These are phyloP conservation scores for Trametes versicolor DNA, from an alignment of 1,284 basidiomycete species.

Conservation along the genomic window DNA sequence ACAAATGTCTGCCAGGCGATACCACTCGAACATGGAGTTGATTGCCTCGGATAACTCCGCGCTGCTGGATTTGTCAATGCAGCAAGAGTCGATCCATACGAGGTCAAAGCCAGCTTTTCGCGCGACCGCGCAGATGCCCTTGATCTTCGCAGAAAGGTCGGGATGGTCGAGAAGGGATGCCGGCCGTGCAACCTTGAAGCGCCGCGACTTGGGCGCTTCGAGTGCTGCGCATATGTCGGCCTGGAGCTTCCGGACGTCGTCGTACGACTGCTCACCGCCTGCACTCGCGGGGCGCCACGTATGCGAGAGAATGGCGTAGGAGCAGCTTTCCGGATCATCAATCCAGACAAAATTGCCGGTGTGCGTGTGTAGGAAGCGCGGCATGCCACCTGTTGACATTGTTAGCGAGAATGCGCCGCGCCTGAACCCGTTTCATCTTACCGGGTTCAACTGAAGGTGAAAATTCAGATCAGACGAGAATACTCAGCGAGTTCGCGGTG, in stretches of 20 bases:
- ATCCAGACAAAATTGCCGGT: background rate
- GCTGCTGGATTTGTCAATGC: conserved; percentile 4
- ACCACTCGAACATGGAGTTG: conserved; percentile 3
- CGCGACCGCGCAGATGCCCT: background rate
- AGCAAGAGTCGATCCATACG: conserved; percentile 1
- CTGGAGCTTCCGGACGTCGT: conserved; percentile 1
- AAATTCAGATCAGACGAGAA: no score
- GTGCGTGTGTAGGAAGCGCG: conserved; percentile 4
- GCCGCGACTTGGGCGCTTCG: background rate
- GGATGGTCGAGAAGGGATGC: background rate
- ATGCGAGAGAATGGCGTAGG: conserved; percentile 13
- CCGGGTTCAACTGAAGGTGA: no score
- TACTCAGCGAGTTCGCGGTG: no score
- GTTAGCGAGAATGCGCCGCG: no score
- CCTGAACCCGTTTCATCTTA: no score
- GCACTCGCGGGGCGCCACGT: background rate
- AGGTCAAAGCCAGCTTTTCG: background rate
- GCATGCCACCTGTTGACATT: background rate
- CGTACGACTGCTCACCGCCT: conserved; percentile 4
- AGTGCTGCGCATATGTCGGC: background rate
- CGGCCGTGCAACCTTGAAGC: background rate
- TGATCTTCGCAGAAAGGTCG: conserved; percentile 1
- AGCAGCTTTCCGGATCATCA: background rate
- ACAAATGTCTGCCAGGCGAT: background rate
- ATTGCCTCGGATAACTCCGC: conserved; percentile 6